Evolutionary conservation across 495 filamentous ascomycete species (phyloP).

Genomic region (Cercophora sp.): DNA sequence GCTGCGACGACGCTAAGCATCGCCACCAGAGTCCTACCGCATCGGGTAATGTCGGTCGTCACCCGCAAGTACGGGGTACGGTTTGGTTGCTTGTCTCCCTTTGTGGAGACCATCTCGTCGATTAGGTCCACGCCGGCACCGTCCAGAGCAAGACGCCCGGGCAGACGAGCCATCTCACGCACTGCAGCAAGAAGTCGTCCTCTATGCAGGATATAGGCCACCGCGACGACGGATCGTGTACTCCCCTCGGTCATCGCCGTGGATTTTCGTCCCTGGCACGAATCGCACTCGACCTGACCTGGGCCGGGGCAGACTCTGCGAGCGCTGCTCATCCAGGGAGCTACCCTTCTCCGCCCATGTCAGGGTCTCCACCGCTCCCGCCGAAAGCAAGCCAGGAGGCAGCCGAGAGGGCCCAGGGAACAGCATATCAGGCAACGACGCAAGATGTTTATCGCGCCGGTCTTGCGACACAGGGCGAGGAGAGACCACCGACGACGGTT

Average conservation of each 20-base stretch:
- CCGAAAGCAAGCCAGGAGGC: slow-evolving; percentile 59
- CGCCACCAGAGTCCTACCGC: slow-evolving; percentile 8
- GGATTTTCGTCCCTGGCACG: slow-evolving; percentile 60
- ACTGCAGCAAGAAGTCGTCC: slow-evolving; percentile 21
- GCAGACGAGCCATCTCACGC: slow-evolving; percentile 24
- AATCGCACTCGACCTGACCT: slow-evolving; percentile 65
- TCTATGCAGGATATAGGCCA: slow-evolving; percentile 49
- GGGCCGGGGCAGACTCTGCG: slow-evolving; percentile 64
- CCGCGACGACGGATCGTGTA: slow-evolving; percentile 39
- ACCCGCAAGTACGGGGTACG: slow-evolving; percentile 20
- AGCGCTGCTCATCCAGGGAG: slow-evolving; percentile 60
- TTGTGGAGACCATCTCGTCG: slow-evolving; percentile 18
- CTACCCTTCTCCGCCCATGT: slow-evolving; percentile 81
- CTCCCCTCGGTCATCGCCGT: slow-evolving; percentile 58
- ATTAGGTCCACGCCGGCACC: slow-evolving; percentile 12
- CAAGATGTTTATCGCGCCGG: slow-evolving; percentile 47
- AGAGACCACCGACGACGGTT: slow-evolving; percentile 26
- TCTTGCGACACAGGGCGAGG: slow-evolving; percentile 40
- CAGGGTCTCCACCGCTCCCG: slow-evolving; percentile 69
- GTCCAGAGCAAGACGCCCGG: slow-evolving; percentile 25
- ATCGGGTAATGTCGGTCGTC: slow-evolving; percentile 30
- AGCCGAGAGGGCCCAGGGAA: slow-evolving; percentile 53
- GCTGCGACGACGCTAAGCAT: slow-evolving; percentile 12
- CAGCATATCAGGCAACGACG: slow-evolving; percentile 38
- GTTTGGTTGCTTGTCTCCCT: slow-evolving; percentile 24